Percentiles rank a stretch among this genome's conserved stretches.
phyloP scores from a whole-genome alignment of 805 yeast species.

The Metschnikowia shivogae region DNA sequence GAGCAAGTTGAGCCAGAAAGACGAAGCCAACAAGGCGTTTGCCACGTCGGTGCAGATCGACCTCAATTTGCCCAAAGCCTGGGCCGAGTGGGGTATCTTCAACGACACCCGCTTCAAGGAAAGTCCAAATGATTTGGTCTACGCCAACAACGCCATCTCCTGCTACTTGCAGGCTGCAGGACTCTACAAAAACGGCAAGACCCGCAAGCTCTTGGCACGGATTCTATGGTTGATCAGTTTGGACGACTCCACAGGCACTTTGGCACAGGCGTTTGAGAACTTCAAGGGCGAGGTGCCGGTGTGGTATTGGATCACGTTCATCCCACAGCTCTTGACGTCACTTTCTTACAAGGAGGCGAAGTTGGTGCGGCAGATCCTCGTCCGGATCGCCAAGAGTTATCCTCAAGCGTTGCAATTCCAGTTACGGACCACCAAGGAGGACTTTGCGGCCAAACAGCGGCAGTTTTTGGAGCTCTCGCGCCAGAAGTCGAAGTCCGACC shows the following conservation, averaged over 20 bases:
- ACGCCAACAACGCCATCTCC: slow-evolving; percentile 90
- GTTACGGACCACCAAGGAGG: slow-evolving; percentile 91
- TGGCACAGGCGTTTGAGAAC: slow-evolving; percentile 83
- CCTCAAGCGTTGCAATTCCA: slow-evolving; percentile 98
- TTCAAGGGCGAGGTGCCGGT: slow-evolving; percentile 96
- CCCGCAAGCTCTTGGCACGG: slow-evolving; percentile 81
- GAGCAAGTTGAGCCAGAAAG: slow-evolving; percentile 83
- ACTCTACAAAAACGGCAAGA: slow-evolving; percentile 84
- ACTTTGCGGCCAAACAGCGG: slow-evolving; percentile 79
- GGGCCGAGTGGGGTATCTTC: slow-evolving; percentile 99
- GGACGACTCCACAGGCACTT: slow-evolving; percentile 78
- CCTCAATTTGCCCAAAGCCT: slow-evolving; percentile 89
- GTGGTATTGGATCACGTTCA: slow-evolving; percentile 98
- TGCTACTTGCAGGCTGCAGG: slow-evolving; percentile 98
- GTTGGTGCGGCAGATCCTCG: slow-evolving; percentile 80
- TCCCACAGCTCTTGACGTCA: slow-evolving; percentile 88
- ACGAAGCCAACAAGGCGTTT: slow-evolving; percentile 96
- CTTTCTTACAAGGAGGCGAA: slow-evolving; percentile 88
- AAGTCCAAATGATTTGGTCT: slow-evolving; percentile 71
- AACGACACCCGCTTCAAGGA: slow-evolving; percentile 86
- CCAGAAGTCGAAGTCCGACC: slow-evolving; percentile 11
- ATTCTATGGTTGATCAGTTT: slow-evolving; percentile 90
- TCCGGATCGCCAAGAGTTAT: slow-evolving; percentile 89
- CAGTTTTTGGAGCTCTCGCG: slow-evolving; percentile 48
- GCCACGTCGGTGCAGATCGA: slow-evolving; percentile 98